Conservation (phyloP, 805 yeast species). For the Hanseniaspora mollemarum region DNA sequence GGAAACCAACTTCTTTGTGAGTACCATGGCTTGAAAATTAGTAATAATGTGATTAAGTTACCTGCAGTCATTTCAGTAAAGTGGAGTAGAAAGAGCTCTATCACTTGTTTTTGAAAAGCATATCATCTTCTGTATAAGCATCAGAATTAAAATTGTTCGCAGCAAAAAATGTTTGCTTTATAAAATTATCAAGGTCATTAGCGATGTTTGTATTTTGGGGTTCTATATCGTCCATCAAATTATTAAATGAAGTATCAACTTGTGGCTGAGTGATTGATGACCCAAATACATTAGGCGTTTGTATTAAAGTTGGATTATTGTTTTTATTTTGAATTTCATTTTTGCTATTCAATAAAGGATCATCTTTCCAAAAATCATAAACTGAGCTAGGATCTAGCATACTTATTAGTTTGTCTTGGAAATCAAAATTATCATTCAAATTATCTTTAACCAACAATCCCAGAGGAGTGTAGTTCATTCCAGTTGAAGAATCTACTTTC, state of each 20-base stretch:
- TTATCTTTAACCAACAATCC: background rate
- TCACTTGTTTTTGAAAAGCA: background rate
- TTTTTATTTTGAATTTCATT: background rate
- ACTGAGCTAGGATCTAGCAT: slow-evolving; percentile 3
- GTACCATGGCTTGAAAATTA: too few species aligned
- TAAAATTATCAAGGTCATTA: background rate
- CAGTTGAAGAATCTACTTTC: background rate
- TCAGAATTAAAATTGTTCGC: background rate
- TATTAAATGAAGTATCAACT: too few species aligned
- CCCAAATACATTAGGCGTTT: background rate
- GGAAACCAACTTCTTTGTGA: too few species aligned
- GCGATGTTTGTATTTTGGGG: background rate
- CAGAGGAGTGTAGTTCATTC: background rate
- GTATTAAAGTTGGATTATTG: background rate
- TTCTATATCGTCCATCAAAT: background rate
- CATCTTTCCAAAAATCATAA: background rate
- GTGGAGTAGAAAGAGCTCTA: too few species aligned
- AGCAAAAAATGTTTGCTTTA: slow-evolving; percentile 1
- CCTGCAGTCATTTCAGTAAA: too few species aligned
- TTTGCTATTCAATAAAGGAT: background rate
- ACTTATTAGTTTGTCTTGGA: background rate
- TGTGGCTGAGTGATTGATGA: background rate
- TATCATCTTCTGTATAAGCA: slow-evolving; percentile 5
- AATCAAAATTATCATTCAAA: background rate
- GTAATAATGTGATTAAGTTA: too few species aligned